Evolutionary conservation across 139 green algal genomes (phyloP).

Genomic region (Marvania coccoides): DNA sequence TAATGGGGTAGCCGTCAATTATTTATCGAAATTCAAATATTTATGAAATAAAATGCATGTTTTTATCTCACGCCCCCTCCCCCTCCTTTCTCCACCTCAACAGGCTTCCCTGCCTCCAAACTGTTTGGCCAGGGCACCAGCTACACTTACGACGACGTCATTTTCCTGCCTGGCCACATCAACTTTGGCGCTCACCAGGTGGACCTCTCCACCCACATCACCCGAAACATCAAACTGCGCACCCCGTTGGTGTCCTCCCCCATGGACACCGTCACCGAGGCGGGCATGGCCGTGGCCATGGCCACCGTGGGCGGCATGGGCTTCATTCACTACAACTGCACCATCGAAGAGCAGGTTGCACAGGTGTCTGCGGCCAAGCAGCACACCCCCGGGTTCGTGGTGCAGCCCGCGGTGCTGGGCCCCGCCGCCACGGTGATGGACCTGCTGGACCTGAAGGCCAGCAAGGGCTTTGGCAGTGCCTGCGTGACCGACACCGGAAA

Average conservation of each 20-base stretch:
- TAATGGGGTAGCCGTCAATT: no score
- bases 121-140: constrained; percentile 79
- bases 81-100: neutral
- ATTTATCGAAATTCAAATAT: no score
- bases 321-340: constrained; percentile 99
- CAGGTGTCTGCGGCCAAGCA: constrained; percentile 67
- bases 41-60: no score
- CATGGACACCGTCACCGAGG: constrained; percentile 98
- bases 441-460: constrained; percentile 53
- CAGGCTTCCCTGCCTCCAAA: constrained; percentile 56
- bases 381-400: constrained; percentile 63
- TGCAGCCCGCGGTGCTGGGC: constrained; percentile 40
- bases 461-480: constrained; percentile 31
- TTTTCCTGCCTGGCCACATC: constrained; percentile 97
- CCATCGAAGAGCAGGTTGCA: constrained; percentile 78
- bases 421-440: constrained; percentile 46
- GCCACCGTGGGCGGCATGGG: constrained; percentile 85
- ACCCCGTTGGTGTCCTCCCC: constrained; percentile 86
- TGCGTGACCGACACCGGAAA: constrained; percentile 78
- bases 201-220: constrained; percentile 72
- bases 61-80: no score
- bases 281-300: constrained; percentile 94
- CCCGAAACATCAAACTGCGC: constrained; percentile 74
- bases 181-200: constrained; percentile 92
- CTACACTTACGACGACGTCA: constrained; percentile 99